Evolutionary conservation across 768 basidiomycete genomes (phyloP), one percentile per base, ranked within the genome.

Genomic region (Boletus rubropictus): DNA sequence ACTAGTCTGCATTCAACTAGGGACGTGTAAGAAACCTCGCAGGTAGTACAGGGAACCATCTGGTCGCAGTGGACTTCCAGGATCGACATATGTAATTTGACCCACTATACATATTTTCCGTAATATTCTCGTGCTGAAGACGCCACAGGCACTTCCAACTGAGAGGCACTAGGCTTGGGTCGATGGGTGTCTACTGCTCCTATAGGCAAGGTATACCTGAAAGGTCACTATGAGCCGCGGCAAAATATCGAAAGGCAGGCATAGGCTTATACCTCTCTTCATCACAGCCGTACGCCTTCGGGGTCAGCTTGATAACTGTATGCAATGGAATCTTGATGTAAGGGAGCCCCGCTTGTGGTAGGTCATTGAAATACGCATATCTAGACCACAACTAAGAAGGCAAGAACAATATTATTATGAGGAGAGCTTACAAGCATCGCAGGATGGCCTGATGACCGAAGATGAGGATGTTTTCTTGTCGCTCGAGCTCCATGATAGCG

Each of bases 311-410:
- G 67, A 99, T 96, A 31, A 99, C 86, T 0, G 95, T 99, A 63
- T 99, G 96, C 46, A 95, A 68, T 1, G 93, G 93, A 38, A 97
- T 93, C 72, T 94, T 95, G 74, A 98, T 89, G 64, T 99, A 99
- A 1, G 96, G 96, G 28, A 99, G 75, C 61, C 98, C 93, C 20
- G 78, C 89, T 66, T 96, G 96, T 1, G 89, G 80, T 20, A 95
- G 71, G 57, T 94, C 79, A 65, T 91, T 87, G 72, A 98, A 98
- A 71, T 99, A 99, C 15, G 95, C 95, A 60, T 99, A 98, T 63
- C 89, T 93, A 60, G 15, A 36, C 5, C 43, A 29, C 28, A 7
- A 12, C 11, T 14, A 22, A 7, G 47, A 14, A 21, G 5, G 17
- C 11, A 37, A 35, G 27, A 28, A 50, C 7, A 14, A 34, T 3